A percentile compares a stretch with the other conserved stretches of the same genome.
phyloP scores from a whole-genome alignment of 768 basidiomycete genomes.

The Hypholoma fasciculare region DNA sequence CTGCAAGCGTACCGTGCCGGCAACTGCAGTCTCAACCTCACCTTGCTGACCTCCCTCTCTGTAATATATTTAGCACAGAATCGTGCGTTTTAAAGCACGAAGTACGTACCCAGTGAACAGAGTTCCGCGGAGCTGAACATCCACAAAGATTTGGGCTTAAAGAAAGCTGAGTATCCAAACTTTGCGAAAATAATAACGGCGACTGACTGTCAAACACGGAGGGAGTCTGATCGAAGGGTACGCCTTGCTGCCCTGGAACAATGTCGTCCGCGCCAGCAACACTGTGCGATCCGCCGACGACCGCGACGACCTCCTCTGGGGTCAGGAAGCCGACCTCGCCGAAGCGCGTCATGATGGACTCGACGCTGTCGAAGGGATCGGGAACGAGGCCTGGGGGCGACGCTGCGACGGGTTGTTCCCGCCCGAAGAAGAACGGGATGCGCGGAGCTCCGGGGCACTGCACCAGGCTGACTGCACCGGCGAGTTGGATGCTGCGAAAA shows the following conservation, averaged over 20 bases:
- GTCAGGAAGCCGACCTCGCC: conserved; percentile 32
- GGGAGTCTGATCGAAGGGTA: conserved; percentile 49
- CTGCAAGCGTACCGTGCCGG: conserved; percentile 43
- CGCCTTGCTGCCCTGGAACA: conserved; percentile 14
- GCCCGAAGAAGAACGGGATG: conserved; percentile 40
- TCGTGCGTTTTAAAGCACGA: neutral
- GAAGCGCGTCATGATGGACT: conserved; percentile 31
- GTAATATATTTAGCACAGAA: neutral
- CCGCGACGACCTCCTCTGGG: conserved; percentile 34
- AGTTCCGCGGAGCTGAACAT: conserved; percentile 45
- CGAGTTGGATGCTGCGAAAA: conserved; percentile 40
- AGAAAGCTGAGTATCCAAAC: neutral
- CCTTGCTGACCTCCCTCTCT: conserved; percentile 37
- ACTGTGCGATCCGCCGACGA: conserved; percentile 27
- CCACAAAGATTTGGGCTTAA: conserved; percentile 42
- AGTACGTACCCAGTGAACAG: conserved; percentile 37
- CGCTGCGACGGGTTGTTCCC: conserved; percentile 30
- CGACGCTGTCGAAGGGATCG: conserved; percentile 24
- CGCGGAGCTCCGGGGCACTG: conserved; percentile 46
- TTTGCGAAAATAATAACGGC: neutral
- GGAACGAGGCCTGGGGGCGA: conserved; percentile 24
- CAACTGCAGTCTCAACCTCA: conserved; percentile 38
- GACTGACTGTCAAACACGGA: conserved; percentile 34
- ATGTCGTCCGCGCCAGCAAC: conserved; percentile 14
- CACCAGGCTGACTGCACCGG: conserved; percentile 41